Evolutionary conservation across 306 rosid species (phyloP).

Genomic region (Lotus japonicus): DNA sequence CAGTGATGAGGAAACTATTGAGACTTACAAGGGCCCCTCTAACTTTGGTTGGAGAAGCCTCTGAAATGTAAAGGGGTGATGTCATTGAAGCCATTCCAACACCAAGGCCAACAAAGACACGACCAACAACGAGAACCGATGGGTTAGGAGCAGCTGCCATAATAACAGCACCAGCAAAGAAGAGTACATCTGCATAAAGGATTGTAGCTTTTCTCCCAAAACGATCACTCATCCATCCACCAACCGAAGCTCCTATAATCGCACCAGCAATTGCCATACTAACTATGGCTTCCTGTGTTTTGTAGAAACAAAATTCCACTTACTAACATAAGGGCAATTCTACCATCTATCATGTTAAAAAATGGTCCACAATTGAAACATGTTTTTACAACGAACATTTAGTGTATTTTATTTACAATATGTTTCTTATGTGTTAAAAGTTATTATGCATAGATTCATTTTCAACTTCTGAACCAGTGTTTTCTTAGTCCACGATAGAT

Average conservation of each 20-base stretch:
- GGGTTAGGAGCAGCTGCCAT: constrained; percentile 35
- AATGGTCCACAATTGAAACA: too few relatives aligned
- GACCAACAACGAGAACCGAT: constrained; percentile 23
- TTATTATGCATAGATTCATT: too few relatives aligned
- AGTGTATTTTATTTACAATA: too few relatives aligned
- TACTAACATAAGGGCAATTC: too few relatives aligned
- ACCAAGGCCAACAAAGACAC: constrained; percentile 44
- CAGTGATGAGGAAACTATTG: constrained; percentile 48
- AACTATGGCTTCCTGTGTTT: constrained; percentile 42
- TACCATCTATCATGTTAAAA: too few relatives aligned
- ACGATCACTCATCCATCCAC: constrained; percentile 44
- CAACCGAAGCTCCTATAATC: constrained; percentile 41
- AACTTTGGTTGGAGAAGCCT: constrained; percentile 50
- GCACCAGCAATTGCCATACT: constrained; percentile 55
- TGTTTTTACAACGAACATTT: too few relatives aligned
- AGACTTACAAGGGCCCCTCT: constrained; percentile 57
- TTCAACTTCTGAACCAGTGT: too few relatives aligned
- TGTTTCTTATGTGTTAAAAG: too few relatives aligned
- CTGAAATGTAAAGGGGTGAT: constrained; percentile 47
- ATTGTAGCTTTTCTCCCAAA: constrained; percentile 36
- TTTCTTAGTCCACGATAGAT: too few relatives aligned
- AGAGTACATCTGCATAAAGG: constrained; percentile 33
- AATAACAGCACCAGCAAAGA: constrained; percentile 35
- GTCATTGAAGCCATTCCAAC: constrained; percentile 61
- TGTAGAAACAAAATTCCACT: too few relatives aligned